Percentiles rank a stretch among this genome's conserved stretches.
Conservation (phyloP, 2,329 filamentous ascomycete species). For the Fusarium sp. region DNA sequence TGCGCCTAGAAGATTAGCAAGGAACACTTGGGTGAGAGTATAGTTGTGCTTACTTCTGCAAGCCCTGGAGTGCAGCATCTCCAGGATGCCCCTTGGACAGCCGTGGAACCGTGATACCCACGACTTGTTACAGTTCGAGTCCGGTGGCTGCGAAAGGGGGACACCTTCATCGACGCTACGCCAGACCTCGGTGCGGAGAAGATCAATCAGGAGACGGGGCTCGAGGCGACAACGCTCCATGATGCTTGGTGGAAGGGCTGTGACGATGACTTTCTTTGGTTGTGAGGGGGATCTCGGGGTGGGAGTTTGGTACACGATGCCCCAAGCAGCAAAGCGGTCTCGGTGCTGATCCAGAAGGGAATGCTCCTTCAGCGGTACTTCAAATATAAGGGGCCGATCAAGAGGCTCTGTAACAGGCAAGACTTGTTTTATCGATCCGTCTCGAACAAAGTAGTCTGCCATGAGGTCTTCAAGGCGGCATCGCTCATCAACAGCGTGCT, state of each 20-base stretch:
- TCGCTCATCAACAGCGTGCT: constrained; percentile 95
- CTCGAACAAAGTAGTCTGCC: constrained; percentile 58
- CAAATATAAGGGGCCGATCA: constrained; percentile 70
- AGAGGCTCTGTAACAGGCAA: constrained; percentile 53
- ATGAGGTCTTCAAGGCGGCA: constrained; percentile 82
- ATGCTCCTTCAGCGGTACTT: constrained; percentile 71
- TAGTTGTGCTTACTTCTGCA: constrained; percentile 70
- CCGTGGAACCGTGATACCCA: constrained; percentile 75
- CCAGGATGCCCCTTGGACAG: constrained; percentile 81
- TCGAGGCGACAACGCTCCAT: constrained; percentile 80
- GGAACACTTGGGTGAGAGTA: background rate
- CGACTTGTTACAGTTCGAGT: constrained; percentile 21
- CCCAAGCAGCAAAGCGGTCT: constrained; percentile 77
- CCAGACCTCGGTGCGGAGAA: constrained; percentile 83
- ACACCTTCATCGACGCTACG: constrained; percentile 63
- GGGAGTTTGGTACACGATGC: constrained; percentile 71
- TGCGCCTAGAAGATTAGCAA: constrained; percentile 61
- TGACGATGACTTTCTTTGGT: constrained; percentile 59
- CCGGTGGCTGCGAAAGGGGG: constrained; percentile 4
- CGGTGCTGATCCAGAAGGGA: constrained; percentile 66
- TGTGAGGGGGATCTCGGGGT: background rate
- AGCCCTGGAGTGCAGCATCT: constrained; percentile 80
- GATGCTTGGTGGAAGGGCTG: constrained; percentile 76
- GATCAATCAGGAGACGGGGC: constrained; percentile 76
- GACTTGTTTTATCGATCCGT: background rate